A percentile compares a stretch with the other conserved stretches of the same genome.
These are phyloP conservation scores for Lichtheimia ornata DNA, from an alignment of 371 early-diverging fungal genomes.

Conservation along the genomic window DNA sequence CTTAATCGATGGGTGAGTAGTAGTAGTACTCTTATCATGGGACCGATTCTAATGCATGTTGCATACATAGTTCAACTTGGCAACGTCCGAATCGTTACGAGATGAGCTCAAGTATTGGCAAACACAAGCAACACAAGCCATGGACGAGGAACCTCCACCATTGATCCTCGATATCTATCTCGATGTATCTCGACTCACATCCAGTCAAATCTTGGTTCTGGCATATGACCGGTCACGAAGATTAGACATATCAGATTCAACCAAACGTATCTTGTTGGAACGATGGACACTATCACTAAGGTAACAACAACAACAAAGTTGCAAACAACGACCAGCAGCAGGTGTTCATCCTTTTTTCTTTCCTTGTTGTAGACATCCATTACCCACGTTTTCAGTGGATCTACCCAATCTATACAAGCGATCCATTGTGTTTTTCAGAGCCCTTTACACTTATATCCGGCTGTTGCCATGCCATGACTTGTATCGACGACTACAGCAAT, in stretches of 20 bases:
- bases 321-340: no score
- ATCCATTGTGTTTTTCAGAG: slow-evolving; percentile 78
- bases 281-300: slow-evolving; percentile 68
- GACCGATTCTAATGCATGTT: background rate
- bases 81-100: slow-evolving; percentile 66
- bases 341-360: background rate
- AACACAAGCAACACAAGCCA: slow-evolving; percentile 30
- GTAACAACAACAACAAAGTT: slow-evolving; percentile 34
- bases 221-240: slow-evolving; percentile 48
- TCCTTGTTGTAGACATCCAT: slow-evolving; percentile 26
- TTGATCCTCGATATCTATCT: slow-evolving; percentile 77
- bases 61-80: slow-evolving; percentile 72
- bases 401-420: slow-evolving; percentile 84
- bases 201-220: slow-evolving; percentile 61
- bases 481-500: slow-evolving; percentile 51
- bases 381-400: slow-evolving; percentile 58
- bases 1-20: no score
- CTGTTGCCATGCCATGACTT: slow-evolving; percentile 71
- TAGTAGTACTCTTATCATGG: no score
- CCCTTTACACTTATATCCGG: slow-evolving; percentile 71
- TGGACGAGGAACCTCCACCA: slow-evolving; percentile 53
- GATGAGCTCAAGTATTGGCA: slow-evolving; percentile 79
- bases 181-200: slow-evolving; percentile 63
- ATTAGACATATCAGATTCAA: slow-evolving; percentile 3
- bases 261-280: slow-evolving; percentile 60